phyloP scores from a whole-genome alignment of 2,329 filamentous ascomycete genomes.

The Fusarium lyarnte region DNA sequence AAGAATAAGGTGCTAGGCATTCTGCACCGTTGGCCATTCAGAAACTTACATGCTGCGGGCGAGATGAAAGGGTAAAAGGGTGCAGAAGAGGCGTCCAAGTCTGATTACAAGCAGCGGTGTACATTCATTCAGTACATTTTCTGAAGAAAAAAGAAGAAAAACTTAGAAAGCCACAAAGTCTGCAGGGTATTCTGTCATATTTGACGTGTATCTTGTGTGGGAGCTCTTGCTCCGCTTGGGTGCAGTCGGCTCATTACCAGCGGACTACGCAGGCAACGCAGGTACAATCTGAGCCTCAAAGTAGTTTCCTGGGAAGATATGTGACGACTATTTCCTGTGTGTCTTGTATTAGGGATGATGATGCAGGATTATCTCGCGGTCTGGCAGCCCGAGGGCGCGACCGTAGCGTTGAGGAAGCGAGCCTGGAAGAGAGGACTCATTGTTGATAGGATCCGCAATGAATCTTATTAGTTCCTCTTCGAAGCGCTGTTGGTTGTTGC shows the following conservation, averaged over 20 bases:
- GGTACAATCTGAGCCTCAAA: conserved; percentile 20
- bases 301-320: conserved; percentile 25
- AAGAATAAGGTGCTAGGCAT: not conserved
- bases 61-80: conserved; percentile 9
- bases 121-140: conserved; percentile 6
- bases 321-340: conserved; percentile 28
- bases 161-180: not conserved
- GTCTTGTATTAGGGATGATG: conserved; percentile 36
- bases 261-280: conserved; percentile 24
- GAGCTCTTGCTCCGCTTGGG: conserved; percentile 33
- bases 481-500: not conserved
- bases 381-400: conserved; percentile 11
- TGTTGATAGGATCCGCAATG: conserved; percentile 2
- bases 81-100: not conserved
- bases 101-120: conserved; percentile 16
- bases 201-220: conserved; percentile 33
- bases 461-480: not conserved
- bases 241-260: conserved; percentile 34
- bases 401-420: conserved; percentile 1
- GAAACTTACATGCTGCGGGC: conserved; percentile 10
- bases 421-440: not conserved
- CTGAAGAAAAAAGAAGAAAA: conserved; percentile 5
- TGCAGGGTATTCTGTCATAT: conserved; percentile 15
- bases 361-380: conserved; percentile 14
- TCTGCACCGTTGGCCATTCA: not conserved